Percentiles rank a stretch among this genome's conserved stretches.
These are phyloP conservation scores for Sclerotinia subarctica DNA, from an alignment of 2,329 filamentous ascomycete species.

Conservation along the genomic window DNA sequence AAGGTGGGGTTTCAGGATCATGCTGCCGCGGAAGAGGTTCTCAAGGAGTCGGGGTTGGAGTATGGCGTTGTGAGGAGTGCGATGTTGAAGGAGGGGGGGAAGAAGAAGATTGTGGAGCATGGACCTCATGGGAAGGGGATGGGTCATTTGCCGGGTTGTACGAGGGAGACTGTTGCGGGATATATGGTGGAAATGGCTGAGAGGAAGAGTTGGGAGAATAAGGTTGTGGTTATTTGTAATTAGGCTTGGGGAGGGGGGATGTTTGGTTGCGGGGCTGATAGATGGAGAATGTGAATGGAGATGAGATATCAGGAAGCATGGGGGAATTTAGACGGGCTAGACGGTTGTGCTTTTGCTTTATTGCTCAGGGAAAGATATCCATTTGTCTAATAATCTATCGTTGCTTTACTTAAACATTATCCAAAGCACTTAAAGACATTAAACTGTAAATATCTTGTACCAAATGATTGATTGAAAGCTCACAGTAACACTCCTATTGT, in stretches of 20 bases:
- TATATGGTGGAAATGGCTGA: constrained; percentile 43
- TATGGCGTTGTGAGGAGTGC: constrained; percentile 27
- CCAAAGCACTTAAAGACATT: not conserved
- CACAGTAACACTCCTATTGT: not conserved
- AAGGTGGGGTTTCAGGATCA: constrained; percentile 48
- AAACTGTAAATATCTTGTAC: not conserved
- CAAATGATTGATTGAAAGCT: not conserved
- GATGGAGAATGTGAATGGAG: not conserved
- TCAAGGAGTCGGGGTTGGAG: constrained; percentile 21
- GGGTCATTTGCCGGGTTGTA: constrained; percentile 23
- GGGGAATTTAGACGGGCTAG: not conserved
- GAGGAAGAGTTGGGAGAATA: not conserved
- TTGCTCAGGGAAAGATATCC: constrained; percentile 12
- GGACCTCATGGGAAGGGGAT: constrained; percentile 34
- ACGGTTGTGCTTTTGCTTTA: not conserved
- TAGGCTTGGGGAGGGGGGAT: not conserved
- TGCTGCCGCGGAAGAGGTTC: constrained; percentile 33
- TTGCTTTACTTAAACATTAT: not conserved
- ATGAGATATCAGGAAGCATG: not conserved
- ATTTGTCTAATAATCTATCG: constrained; percentile 1
- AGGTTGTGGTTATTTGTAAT: constrained; percentile 18
- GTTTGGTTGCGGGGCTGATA: not conserved
- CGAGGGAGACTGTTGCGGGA: constrained; percentile 40
- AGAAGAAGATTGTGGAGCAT: constrained; percentile 21
- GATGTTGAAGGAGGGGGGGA: constrained; percentile 27